phyloP scores from a whole-genome alignment of 345 rosid genomes.

The Ceriops tagal region DNA sequence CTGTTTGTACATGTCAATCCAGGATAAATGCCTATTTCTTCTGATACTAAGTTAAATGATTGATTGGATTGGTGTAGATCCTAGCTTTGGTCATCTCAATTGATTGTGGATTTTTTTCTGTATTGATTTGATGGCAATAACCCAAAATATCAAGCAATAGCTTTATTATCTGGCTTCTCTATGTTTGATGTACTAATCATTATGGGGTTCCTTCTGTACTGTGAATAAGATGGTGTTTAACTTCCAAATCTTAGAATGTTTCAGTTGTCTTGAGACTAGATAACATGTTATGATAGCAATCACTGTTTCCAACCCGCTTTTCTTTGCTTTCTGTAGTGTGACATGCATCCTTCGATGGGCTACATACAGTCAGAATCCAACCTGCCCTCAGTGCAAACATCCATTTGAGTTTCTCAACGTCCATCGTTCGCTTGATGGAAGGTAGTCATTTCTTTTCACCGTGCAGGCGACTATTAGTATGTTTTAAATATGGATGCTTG shows the following conservation, averaged over 20 bases:
- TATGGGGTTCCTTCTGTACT: too few species aligned
- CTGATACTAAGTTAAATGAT: too few species aligned
- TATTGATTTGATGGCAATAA: too few species aligned
- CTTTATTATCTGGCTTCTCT: too few species aligned
- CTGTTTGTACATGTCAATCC: too few species aligned
- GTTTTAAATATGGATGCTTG: neutral
- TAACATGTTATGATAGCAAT: neutral
- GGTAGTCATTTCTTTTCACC: conserved; percentile 36
- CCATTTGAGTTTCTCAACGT: conserved; percentile 81
- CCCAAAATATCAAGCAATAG: too few species aligned
- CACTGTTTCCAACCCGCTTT: neutral
- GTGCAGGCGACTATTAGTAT: neutral
- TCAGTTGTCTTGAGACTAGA: neutral
- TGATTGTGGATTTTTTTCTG: too few species aligned
- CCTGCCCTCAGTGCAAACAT: conserved; percentile 91
- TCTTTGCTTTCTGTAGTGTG: conserved; percentile 51
- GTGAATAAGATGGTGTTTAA: too few species aligned
- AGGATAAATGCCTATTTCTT: too few species aligned
- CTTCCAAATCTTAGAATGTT: neutral
- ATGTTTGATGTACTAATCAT: too few species aligned
- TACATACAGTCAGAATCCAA: conserved; percentile 55
- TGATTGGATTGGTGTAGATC: too few species aligned
- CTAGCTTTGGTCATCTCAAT: too few species aligned
- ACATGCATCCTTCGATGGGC: conserved; percentile 93
- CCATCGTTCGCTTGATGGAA: conserved; percentile 83